These are phyloP conservation scores for Chalciporus chontae DNA, from an alignment of 768 basidiomycete species.

Conservation along the genomic window DNA sequence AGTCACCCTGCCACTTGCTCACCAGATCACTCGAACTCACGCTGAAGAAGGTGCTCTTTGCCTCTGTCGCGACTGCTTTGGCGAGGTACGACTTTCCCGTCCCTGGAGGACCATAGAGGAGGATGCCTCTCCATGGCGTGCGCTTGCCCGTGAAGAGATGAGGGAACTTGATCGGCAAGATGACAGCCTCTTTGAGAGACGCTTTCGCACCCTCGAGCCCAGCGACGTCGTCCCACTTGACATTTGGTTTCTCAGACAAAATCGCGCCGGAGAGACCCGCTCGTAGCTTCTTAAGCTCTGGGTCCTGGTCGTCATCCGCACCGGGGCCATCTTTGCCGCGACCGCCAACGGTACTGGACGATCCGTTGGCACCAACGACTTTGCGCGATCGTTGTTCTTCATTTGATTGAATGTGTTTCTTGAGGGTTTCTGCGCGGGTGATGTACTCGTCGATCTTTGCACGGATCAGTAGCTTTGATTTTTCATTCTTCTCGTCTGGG, in stretches of 20 bases:
- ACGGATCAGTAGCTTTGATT: slow-evolving; percentile 80
- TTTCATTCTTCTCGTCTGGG: slow-evolving; percentile 86
- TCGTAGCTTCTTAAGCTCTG: slow-evolving; percentile 95
- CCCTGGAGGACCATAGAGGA: slow-evolving; percentile 96
- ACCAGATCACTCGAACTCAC: slow-evolving; percentile 94
- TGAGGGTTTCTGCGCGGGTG: slow-evolving; percentile 85
- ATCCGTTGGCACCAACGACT: slow-evolving; percentile 48
- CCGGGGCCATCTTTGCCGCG: slow-evolving; percentile 46
- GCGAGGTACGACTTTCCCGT: slow-evolving; percentile 97
- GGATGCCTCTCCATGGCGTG: slow-evolving; percentile 94
- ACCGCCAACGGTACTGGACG: slow-evolving; percentile 37
- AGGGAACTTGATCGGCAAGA: slow-evolving; percentile 99
- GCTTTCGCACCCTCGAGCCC: slow-evolving; percentile 95
- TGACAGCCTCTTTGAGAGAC: slow-evolving; percentile 95
- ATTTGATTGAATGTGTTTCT: slow-evolving; percentile 67
- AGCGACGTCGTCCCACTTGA: slow-evolving; percentile 98
- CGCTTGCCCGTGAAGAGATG: slow-evolving; percentile 98
- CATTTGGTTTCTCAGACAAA: slow-evolving; percentile 88
- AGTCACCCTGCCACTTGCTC: slow-evolving; percentile 99
- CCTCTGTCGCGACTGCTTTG: slow-evolving; percentile 98
- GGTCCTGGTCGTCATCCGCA: slow-evolving; percentile 68
- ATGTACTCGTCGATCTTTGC: slow-evolving; percentile 91
- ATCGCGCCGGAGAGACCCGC: slow-evolving; percentile 87
- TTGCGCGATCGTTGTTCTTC: slow-evolving; percentile 55
- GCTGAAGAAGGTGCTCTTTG: slow-evolving; percentile 98